Evolutionary conservation across 257 asterid species (phyloP).

Genomic region (Phtheirospermum japonicum): DNA sequence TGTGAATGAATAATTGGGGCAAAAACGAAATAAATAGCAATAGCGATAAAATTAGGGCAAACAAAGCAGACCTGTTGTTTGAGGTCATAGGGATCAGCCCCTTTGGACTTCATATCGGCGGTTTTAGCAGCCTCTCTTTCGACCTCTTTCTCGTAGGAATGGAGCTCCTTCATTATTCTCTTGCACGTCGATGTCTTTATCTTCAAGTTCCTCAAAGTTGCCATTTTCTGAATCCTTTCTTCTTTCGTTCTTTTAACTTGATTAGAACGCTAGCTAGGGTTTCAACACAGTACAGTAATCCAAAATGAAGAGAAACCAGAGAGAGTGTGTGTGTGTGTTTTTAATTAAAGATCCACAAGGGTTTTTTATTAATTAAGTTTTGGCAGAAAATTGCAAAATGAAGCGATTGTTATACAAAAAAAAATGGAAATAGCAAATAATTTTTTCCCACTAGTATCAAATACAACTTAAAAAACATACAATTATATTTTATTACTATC

Average conservation of each 20-base stretch:
- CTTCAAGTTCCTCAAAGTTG: slow-evolving; percentile 69
- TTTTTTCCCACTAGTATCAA: too few relatives aligned
- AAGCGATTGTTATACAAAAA: too few relatives aligned
- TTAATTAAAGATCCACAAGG: too few relatives aligned
- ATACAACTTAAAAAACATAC: too few relatives aligned
- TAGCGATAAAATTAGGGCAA: neutral
- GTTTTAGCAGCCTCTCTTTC: slow-evolving; percentile 81
- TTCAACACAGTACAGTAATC: neutral
- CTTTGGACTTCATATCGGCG: slow-evolving; percentile 76
- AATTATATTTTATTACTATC: too few relatives aligned
- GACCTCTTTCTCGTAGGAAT: slow-evolving; percentile 83
- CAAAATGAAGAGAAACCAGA: neutral
- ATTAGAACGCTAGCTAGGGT: neutral
- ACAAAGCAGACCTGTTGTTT: slow-evolving; percentile 73
- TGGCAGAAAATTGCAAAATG: too few relatives aligned
- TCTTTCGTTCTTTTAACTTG: neutral
- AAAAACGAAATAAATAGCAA: neutral
- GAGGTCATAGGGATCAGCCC: slow-evolving; percentile 83
- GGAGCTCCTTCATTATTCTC: slow-evolving; percentile 75
- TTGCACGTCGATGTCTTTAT: slow-evolving; percentile 84
- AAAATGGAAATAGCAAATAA: too few relatives aligned
- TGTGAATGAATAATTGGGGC: neutral
- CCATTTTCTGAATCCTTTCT: slow-evolving; percentile 28
- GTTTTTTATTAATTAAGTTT: too few relatives aligned
- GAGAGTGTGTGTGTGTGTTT: neutral